phyloP scores from a whole-genome alignment of 768 basidiomycete species.

The Clavaria fumosa region DNA sequence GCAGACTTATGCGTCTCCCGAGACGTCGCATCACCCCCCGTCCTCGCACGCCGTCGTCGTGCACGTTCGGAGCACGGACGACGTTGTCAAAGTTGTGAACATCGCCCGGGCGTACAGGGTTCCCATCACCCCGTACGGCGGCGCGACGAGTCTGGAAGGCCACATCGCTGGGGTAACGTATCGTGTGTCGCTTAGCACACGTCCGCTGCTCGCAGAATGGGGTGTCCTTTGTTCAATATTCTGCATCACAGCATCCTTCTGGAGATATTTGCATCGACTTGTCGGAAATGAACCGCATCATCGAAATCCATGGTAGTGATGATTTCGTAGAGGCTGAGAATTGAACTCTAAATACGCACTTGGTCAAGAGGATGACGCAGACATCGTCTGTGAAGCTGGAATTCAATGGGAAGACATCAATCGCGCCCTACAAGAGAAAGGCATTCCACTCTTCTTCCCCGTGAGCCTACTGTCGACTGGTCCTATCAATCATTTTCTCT shows the following conservation, averaged over 20 bases:
- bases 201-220: neutral
- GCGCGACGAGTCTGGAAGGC: slow-evolving; percentile 73
- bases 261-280: slow-evolving; percentile 75
- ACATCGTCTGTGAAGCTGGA: slow-evolving; percentile 65
- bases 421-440: slow-evolving; percentile 43
- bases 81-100: slow-evolving; percentile 67
- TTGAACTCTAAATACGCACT: too few relatives aligned
- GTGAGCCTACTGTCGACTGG: slow-evolving; percentile 26
- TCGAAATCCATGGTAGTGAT: slow-evolving; percentile 60
- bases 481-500: slow-evolving; percentile 1
- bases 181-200: slow-evolving; percentile 2
- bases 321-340: too few relatives aligned
- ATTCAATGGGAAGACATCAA: slow-evolving; percentile 72
- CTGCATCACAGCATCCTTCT: slow-evolving; percentile 17
- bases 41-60: slow-evolving; percentile 7
- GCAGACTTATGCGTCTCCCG: neutral
- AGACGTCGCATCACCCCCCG: neutral
- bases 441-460: slow-evolving; percentile 76
- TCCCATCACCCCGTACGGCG: slow-evolving; percentile 67
- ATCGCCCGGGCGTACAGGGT: slow-evolving; percentile 60
- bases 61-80: slow-evolving; percentile 55
- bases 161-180: slow-evolving; percentile 46
- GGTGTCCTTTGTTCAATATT: neutral
- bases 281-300: slow-evolving; percentile 61
- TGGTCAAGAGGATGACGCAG: slow-evolving; percentile 53